These are phyloP conservation scores for Themeda triandra DNA, from an alignment of 176 grass and related monocot genomes.

Conservation along the genomic window DNA sequence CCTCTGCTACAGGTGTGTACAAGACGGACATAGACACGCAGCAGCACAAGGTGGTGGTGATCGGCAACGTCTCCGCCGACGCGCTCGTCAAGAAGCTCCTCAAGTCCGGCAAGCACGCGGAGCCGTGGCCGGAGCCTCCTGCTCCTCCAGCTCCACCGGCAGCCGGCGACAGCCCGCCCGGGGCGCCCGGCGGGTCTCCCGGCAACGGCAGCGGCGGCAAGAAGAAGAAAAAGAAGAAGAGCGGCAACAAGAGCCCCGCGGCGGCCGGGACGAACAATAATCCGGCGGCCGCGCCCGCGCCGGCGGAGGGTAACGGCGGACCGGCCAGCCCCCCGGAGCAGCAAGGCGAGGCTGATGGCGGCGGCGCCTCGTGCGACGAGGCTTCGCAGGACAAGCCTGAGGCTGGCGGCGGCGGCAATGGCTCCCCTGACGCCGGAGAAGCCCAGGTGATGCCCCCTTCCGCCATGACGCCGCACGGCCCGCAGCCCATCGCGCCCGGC, in stretches of 20 bases:
- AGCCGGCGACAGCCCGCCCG: background rate
- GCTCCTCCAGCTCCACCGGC: conserved; percentile 12
- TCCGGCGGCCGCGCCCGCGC: background rate
- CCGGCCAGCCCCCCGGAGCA: conserved; percentile 30
- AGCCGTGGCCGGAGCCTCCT: conserved; percentile 74
- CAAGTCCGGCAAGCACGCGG: conserved; percentile 91
- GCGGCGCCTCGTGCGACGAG: conserved; percentile 33
- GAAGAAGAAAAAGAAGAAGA: conserved; percentile 82
- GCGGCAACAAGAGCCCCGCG: conserved; percentile 43
- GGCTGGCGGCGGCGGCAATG: conserved; percentile 11
- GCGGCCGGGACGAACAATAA: too few species aligned
- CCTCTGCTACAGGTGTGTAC: conserved; percentile 58
- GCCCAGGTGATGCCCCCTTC: background rate
- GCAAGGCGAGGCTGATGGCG: conserved; percentile 3
- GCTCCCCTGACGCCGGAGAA: conserved; percentile 12
- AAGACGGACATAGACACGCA: conserved; percentile 68
- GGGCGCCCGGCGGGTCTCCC: background rate
- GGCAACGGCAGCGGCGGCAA: conserved; percentile 33
- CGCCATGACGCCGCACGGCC: conserved; percentile 34
- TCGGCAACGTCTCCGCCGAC: conserved; percentile 73
- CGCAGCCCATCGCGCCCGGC: conserved; percentile 13
- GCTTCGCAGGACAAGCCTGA: conserved; percentile 35
- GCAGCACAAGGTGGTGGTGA: conserved; percentile 87
- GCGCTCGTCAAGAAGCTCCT: conserved; percentile 82
- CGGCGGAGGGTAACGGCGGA: background rate